phyloP scores from a whole-genome alignment of 2,329 filamentous ascomycete genomes.

The Geosmithia morbida region DNA sequence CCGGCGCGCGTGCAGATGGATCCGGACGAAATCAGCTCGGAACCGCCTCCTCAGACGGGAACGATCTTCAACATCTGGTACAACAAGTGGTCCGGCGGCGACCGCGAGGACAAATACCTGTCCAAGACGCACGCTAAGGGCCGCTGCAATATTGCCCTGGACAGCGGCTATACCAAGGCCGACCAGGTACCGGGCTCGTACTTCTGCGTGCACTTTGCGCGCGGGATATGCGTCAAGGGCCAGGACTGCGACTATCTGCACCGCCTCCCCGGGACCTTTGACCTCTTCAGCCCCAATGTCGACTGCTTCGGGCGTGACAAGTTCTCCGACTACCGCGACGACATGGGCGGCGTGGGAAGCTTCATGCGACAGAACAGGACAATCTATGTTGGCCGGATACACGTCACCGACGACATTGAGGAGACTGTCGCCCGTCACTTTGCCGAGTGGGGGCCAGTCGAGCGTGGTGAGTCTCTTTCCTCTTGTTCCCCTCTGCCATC shows the following conservation, averaged over 20 bases:
- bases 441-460: slow-evolving; percentile 89
- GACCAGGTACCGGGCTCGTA: slow-evolving; percentile 67
- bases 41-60: slow-evolving; percentile 82
- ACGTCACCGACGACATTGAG: slow-evolving; percentile 93
- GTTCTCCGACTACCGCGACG: slow-evolving; percentile 82
- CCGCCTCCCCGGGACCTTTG: slow-evolving; percentile 70
- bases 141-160: slow-evolving; percentile 74
- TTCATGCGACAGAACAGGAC: slow-evolving; percentile 93
- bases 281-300: slow-evolving; percentile 84
- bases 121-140: slow-evolving; percentile 70
- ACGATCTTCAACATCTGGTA: slow-evolving; percentile 99
- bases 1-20: slow-evolving; percentile 89
- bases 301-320: slow-evolving; percentile 81
- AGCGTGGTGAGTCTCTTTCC: slow-evolving; percentile 40
- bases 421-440: slow-evolving; percentile 92
- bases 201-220: slow-evolving; percentile 81
- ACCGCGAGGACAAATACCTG: slow-evolving; percentile 82
- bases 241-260: slow-evolving; percentile 92
- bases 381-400: slow-evolving; percentile 83
- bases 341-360: slow-evolving; percentile 93
- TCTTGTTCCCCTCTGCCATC: neutral
- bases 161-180: slow-evolving; percentile 65
- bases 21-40: slow-evolving; percentile 57
- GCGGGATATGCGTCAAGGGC: slow-evolving; percentile 72
- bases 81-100: slow-evolving; percentile 95